Conservation (phyloP, 805 yeast species). For the Scheffersomyces amazonensis region DNA sequence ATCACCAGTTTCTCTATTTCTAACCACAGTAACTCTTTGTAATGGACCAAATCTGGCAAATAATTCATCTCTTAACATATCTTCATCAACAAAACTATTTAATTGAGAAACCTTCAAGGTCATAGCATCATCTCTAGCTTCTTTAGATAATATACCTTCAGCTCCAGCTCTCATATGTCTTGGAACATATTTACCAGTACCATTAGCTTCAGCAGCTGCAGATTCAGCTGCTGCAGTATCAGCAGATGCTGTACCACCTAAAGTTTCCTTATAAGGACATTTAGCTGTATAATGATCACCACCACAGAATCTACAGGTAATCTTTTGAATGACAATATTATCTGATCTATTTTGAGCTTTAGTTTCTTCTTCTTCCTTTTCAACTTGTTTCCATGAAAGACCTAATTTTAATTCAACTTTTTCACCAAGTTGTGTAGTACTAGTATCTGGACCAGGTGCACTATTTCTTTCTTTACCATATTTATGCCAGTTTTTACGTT, state of each 20-base stretch:
- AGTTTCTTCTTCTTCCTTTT: constrained; percentile 65
- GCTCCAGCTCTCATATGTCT: constrained; percentile 46
- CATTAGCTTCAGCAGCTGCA: constrained; percentile 14
- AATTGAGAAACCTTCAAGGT: constrained; percentile 90
- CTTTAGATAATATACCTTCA: constrained; percentile 37
- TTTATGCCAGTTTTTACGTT: constrained; percentile 81
- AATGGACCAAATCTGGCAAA: constrained; percentile 63
- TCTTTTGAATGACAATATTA: constrained; percentile 38
- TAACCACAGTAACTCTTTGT: constrained; percentile 78
- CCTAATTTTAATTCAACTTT: constrained; percentile 73
- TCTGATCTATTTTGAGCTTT: constrained; percentile 43
- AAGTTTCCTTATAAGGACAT: constrained; percentile 93
- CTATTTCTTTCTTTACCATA: constrained; percentile 76
- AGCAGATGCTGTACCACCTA: constrained; percentile 46
- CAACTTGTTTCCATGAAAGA: constrained; percentile 73
- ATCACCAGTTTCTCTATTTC: constrained; percentile 89
- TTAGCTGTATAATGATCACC: constrained; percentile 91
- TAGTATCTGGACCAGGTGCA: constrained; percentile 82
- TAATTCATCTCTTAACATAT: constrained; percentile 69
- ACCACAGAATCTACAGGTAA: constrained; percentile 86
- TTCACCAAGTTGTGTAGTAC: constrained; percentile 88
- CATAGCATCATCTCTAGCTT: constrained; percentile 73
- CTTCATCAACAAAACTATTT: constrained; percentile 82
- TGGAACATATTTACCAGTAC: constrained; percentile 40
- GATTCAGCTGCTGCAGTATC: constrained; percentile 37